Evolutionary conservation across 2,329 filamentous ascomycete genomes (phyloP), one percentile per base, ranked within the genome.

Genomic region (Diaporthe ampelina): DNA sequence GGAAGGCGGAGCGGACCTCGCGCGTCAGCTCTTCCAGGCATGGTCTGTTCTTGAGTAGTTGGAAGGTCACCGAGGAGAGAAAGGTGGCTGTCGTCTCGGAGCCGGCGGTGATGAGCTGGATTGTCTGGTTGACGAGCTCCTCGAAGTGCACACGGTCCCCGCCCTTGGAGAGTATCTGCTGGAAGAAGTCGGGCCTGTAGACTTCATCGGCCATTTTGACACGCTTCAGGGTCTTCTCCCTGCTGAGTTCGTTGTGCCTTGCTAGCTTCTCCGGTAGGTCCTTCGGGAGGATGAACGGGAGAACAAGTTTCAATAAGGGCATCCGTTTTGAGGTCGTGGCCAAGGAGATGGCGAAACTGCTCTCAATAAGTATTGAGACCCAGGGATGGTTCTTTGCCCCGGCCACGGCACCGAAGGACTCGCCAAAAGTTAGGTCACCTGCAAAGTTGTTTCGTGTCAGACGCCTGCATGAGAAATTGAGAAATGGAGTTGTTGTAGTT

Each of bases 1-100:
- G 35, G 45, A 76, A 77, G 24, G 40, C 50, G 3, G 40, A 61
- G 26, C 70, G 73, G 6, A 77, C 37, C 54, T 76, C 76, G 40
- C 35, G 11, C 40, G 26, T 37, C 29, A 69, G 29, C 45, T 56
- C n/a, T 11, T 52, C 48, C 65, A 69, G 29, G 26, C 10, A 37
- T 17, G 6, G 29, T 11, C 29, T 50, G 48, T 69, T 52, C 45
- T 54, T 52, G 29, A 69, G 65, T 8, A 72, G 56, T 19, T 48
- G 35, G 56, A 48, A 72, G 32, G 24, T 72, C 35, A 45, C 43
- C 3, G 43, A 43, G 4, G 69, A 6, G 3, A 72, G 52, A 5
- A 45, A 26, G 24, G 56, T 61, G 2, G 69, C 56, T 11, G 69
- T 72, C 5, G 69, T 72, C 15, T 72, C 69, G 26, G 54, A 59